Base-by-base conservation (phyloP, 2,329 filamentous ascomycete genomes). In the Cercospora sesami region DNA sequence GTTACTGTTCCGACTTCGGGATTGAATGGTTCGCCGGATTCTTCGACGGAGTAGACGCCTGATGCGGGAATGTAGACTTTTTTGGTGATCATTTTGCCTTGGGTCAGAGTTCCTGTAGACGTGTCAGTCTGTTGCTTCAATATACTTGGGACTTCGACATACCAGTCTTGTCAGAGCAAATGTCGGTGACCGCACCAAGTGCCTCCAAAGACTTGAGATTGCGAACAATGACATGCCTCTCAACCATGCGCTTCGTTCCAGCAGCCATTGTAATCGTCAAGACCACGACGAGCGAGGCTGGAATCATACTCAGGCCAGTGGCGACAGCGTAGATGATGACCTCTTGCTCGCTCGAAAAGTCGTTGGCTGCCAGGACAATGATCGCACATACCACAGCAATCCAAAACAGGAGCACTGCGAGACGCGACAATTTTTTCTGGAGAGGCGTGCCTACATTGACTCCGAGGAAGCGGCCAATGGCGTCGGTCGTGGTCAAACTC, bases 361-460 rank as follows among this genome's bases (percentile, higher is more conserved):
- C 73, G 77, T 90, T 91, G 63, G 89, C 86, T 5, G 82, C 89
- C 45, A 90, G 84, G 42, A 91, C 89, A 72, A 91, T 87, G 71
- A 91, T 85, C 7, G 89, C 89, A 68, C 89, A 89, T 14, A 91
- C 73, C 8, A 91, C 85, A 1, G 89, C 93, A 59, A 93, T 86
- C 53, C 84, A 89, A 75, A 96, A 95, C 1, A 96, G 86, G 2
- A 92, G 78, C 58, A 94, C 88, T 21, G 93, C 92, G 74, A 97
- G 90, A 79, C 93, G 93, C 81, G 91, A 92, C 62, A 96, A 84
- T 75, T 92, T 94, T 71, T 90, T 89, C 81, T 96, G 92, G 53
- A 97, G 83, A 0, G 93, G 93, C 1, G 93, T 96, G 59, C 93
- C 92, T 64, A 91, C 85, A 64, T 86, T 89, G 67, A 91, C 84